Base-by-base conservation (phyloP, 306 rosid species). In the Casuarina glauca region DNA sequence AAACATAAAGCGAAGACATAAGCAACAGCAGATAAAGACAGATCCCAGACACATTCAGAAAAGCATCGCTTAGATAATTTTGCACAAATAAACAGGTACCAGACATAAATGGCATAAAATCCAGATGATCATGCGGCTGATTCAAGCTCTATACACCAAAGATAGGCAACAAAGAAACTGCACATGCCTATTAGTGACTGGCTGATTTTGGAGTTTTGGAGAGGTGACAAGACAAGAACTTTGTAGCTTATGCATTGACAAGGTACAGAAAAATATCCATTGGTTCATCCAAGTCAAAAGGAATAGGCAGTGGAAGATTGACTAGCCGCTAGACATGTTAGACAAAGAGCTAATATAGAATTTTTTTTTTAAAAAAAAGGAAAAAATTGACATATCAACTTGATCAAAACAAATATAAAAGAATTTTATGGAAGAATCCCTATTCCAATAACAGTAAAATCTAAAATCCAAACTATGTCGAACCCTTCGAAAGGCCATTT, bases 21-120 rank as follows among this genome's bases (percentile, higher is more conserved):
- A 70, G 76, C 64, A 78, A 41, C 36, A 58, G n/a, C 75, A 81
- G 85, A 44, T 42, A 19, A 66, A 69, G 36, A 69, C 76, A 19
- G n/a, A 62, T 32, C 79, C 76, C 71, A 46, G 62, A 60, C 45
- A 32, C 39, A 12, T 66, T 15, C 17, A 41, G 0, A 8, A n/a
- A 16, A 66, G 50, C 11, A 11, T 41, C 3, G 32, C 20, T 2
- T 20, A 42, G 50, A 8, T 2, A 3, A 58, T 41, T 42, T 66
- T 66, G 71, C 13, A 42, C 42, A 41, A 8, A 55, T 19, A 17
- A 55, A 19, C 43, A 61, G n/a, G 11, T 10, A 20, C 9, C 3
- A 1, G 68, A 1, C 16, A 2, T 6, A 45, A 66, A n/a, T 44
- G 3, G 5, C 69, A 63, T 49, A 66, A 66, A 66, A 42, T 66